Percentiles rank a stretch among this genome's conserved stretches.
Conservation (phyloP, 345 rosid genomes). For the Lepidium sativum region DNA sequence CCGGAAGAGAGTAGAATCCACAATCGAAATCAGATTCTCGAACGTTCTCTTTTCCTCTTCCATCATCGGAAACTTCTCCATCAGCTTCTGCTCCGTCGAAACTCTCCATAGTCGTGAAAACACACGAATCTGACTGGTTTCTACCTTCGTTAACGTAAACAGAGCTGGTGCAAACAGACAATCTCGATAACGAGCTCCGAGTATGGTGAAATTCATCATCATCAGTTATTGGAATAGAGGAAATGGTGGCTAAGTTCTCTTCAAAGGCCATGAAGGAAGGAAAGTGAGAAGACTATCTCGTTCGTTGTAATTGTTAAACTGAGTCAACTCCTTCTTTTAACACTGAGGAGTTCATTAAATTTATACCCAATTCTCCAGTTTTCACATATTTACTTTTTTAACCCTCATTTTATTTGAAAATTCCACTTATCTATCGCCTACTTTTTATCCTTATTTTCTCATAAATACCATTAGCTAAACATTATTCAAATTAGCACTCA, state of each 20-base stretch:
- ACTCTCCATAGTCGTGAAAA: slow-evolving; percentile 37
- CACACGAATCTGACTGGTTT: slow-evolving; percentile 20
- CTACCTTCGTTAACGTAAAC: slow-evolving; percentile 34
- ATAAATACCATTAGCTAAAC: too few relatives aligned
- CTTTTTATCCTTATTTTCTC: not conserved
- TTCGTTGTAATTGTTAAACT: not conserved
- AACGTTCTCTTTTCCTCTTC: slow-evolving; percentile 26
- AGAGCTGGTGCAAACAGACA: slow-evolving; percentile 65
- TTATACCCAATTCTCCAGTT: too few relatives aligned
- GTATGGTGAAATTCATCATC: slow-evolving; percentile 38
- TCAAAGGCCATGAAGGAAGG: slow-evolving; percentile 40
- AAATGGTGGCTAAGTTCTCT: slow-evolving; percentile 28
- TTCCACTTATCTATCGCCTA: not conserved
- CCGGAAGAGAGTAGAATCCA: slow-evolving; percentile 54
- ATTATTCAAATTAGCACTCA: too few relatives aligned
- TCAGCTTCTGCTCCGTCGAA: slow-evolving; percentile 69
- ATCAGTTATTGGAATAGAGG: slow-evolving; percentile 26
- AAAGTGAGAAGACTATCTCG: slow-evolving; percentile 13
- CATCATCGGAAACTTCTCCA: slow-evolving; percentile 58
- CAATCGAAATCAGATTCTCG: slow-evolving; percentile 47
- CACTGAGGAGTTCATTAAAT: not conserved
- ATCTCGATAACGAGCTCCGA: slow-evolving; percentile 48
- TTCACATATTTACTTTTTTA: not conserved
- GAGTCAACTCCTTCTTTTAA: slow-evolving; percentile 20
- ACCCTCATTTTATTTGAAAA: slow-evolving; percentile 8